phyloP scores from a whole-genome alignment of 495 filamentous ascomycete species.

The Penicillium canescens region DNA sequence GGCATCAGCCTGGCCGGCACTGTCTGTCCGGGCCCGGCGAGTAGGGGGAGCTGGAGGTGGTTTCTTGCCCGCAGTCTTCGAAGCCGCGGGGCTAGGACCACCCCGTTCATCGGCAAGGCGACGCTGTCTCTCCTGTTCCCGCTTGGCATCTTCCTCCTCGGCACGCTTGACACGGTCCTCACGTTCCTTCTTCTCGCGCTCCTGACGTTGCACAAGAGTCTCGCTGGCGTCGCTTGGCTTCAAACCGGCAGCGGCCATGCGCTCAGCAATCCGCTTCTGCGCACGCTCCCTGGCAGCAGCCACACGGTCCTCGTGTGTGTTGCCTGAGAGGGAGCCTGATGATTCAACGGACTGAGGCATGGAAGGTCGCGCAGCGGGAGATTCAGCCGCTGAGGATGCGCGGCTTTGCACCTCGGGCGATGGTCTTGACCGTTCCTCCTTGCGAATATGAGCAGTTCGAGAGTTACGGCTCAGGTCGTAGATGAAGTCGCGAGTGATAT shows the following conservation, averaged over 20 bases:
- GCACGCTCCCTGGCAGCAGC: conserved; percentile 97
- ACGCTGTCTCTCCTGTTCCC: conserved; percentile 84
- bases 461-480: conserved; percentile 89
- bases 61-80: conserved; percentile 66
- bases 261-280: conserved; percentile 96
- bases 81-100: conserved; percentile 53
- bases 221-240: conserved; percentile 72
- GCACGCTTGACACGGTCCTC: conserved; percentile 84
- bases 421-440: conserved; percentile 58
- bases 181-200: conserved; percentile 83
- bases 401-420: conserved; percentile 24
- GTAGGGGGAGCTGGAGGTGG: conserved; percentile 83
- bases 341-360: conserved; percentile 45
- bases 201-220: conserved; percentile 76
- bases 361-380: conserved; percentile 35
- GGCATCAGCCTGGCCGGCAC: conserved; percentile 55
- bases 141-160: conserved; percentile 91
- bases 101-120: conserved; percentile 82
- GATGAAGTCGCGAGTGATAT: conserved; percentile 95
- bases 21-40: conserved; percentile 68
- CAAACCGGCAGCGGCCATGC: conserved; percentile 89
- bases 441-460: conserved; percentile 69
- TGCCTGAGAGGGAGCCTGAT: conserved; percentile 58
- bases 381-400: conserved; percentile 22
- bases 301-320: conserved; percentile 87